Evolutionary conservation across 2,329 filamentous ascomycete species (phyloP), one percentile per base, ranked within the genome.

Genomic region (Didymella pinodella): DNA sequence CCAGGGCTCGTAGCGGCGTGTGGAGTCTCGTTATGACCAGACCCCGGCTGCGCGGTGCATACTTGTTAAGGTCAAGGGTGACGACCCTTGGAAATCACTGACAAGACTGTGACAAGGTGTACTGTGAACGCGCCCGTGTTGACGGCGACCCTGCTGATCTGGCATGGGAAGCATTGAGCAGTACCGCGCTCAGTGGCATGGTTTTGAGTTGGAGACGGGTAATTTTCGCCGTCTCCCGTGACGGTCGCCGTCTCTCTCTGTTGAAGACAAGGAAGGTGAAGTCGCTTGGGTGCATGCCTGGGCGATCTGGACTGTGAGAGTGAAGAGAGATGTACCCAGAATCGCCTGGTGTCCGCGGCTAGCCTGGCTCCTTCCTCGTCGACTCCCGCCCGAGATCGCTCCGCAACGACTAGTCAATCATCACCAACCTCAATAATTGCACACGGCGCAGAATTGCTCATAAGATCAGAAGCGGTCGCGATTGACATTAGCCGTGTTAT

Each of bases 251-350:
- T 54, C 18, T 29, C 20, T 29, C 20, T 36, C 10, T 41, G 22
- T 3, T 46, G 28, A n/a, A 25, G 14, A 1, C 46, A 54, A 45
- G 32, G 32, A 46, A 36, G 18, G 20, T 11, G 12, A 8, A 20
- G 20, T 36, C 47, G 32, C 34, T 50, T 50, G 56, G 48, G 25
- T 5, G 25, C n/a, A 10, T 31, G 31, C 14, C 32, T 18, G 41
- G 25, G 31, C 36, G 41, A 54, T 59, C 50, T 59, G 50, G 56
- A 58, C 45, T 49, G 38, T 31, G 22, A 55, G n/a, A 18, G 32
- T 46, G 32, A 28, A 48, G 29, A 41, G 20, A 41, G 38, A 41
- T 25, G 38, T 20, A 20, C n/a, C 20, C 38, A 41, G 20, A 41
- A 25, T 25, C 38, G 38, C 38, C 38, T 41, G 20, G 14, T 25